Evolutionary conservation across 1,139 yeast species (phyloP), one percentile per base, ranked within the genome.

Genomic region (Yamadazyma atmosphaerica): DNA sequence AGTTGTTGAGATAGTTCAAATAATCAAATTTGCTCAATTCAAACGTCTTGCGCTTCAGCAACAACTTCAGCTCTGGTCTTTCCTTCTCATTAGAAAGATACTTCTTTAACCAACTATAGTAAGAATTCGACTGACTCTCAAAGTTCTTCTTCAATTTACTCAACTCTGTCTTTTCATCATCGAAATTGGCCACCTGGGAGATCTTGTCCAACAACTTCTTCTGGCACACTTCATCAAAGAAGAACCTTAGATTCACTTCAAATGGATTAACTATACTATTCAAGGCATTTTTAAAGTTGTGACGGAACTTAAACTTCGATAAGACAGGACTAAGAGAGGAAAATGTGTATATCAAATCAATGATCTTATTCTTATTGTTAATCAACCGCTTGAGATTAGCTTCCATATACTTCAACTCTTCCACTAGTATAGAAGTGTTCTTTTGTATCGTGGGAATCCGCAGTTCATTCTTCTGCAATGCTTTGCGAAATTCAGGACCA

Each of bases 1-100:
- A 63, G 49, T 79, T 83, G 43, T 77, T 77, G 41, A 88, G 63
- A 51, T 72, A 82, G 39, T 78, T 75, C 52, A 81, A 77, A 54
- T 87, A 88, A 50, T 84, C 94, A 48, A 83, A 77, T 41, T 92
- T 78, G 2, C 82, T 71, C 5, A 82, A 58, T 50, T 86, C 94
- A 61, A 86, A 87, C 1, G 66, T 60, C 45, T 79, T 80, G 37
- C 83, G 65, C 53, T 80, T 83, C 14, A 61, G 62, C 15, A 83
- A 63, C 32, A 83, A 72, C 57, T 84, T 84, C 55, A 77, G 76
- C 43, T 82, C 87, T 0, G 77, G 74, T 41, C 81, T 70, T 27
- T 73, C 75, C 45, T 80, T 81, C 42, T 83, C 87, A 47, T 81
- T 80, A 7, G 87, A 70, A 33, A 85, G 61, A 47, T 83, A 81